Conservation (phyloP, 139 green algal species). For the Tetradesmus obliquus region DNA sequence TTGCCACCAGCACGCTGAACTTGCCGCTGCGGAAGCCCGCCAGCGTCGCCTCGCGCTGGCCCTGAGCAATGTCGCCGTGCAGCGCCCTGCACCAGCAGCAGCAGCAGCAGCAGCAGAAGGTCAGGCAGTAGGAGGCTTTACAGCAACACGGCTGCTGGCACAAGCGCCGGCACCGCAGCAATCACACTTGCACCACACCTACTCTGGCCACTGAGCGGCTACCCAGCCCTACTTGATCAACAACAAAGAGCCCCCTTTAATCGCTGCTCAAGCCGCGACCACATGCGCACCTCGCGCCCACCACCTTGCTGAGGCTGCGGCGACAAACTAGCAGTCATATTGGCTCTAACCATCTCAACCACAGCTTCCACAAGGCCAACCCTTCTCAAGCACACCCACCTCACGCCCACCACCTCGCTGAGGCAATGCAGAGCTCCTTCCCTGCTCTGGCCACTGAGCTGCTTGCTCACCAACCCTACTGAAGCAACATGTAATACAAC, state of each 20-base stretch:
- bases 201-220: background rate
- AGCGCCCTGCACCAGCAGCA: conserved; percentile 69
- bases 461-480: too few relatives aligned
- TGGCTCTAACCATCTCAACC: too few relatives aligned
- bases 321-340: too few relatives aligned
- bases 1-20: conserved; percentile 97
- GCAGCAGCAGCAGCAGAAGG: conserved; percentile 24
- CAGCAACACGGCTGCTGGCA: too few relatives aligned
- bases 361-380: too few relatives aligned
- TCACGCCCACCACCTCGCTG: conserved; percentile 2
- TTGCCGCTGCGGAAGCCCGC: conserved; percentile 87
- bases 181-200: too few relatives aligned
- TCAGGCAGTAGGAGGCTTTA: background rate
- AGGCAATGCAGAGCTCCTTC: background rate
- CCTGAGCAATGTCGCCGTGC: conserved; percentile 96
- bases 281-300: conserved; percentile 19
- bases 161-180: too few relatives aligned
- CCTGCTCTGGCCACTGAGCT: too few relatives aligned
- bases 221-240: background rate
- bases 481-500: too few relatives aligned
- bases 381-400: background rate
- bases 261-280: too few relatives aligned
- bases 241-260: too few relatives aligned
- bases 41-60: conserved; percentile 81
- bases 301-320: conserved; percentile 8